These are phyloP conservation scores for Podospora appendiculata DNA, from an alignment of 495 filamentous ascomycete genomes.

Conservation along the genomic window DNA sequence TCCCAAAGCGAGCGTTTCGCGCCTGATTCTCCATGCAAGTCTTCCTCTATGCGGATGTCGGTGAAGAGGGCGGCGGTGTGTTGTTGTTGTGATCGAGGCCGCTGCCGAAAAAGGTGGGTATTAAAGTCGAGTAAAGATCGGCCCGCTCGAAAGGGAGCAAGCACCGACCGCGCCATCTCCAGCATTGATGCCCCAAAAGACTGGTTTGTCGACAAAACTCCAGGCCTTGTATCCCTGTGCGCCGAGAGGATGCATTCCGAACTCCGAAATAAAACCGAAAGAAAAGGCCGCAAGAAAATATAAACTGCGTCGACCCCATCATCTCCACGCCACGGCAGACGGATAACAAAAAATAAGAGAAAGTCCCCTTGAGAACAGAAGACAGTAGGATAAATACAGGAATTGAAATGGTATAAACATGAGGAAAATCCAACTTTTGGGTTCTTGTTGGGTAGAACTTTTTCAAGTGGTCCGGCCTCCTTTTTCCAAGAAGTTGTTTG, in stretches of 20 bases:
- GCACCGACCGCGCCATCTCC: not conserved
- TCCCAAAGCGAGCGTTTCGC: not conserved
- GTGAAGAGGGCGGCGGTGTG: not conserved
- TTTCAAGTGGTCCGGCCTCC: not conserved
- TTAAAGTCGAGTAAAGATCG: not conserved
- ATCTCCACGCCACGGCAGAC: not conserved
- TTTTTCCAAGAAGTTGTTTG: not conserved
- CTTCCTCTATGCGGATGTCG: not conserved
- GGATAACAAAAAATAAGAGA: not conserved
- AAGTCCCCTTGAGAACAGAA: not conserved
- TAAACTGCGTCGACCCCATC: not conserved
- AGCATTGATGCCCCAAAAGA: not conserved
- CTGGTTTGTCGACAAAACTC: not conserved
- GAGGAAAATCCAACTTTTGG: not conserved
- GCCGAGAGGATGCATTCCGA: slow-evolving; percentile 3
- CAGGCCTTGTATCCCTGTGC: slow-evolving; percentile 1
- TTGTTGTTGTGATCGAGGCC: not conserved
- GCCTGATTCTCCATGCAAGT: not conserved
- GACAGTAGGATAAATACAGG: not conserved
- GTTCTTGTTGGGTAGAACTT: not conserved
- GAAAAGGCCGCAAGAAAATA: not conserved
- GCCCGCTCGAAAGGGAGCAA: too few relatives aligned
- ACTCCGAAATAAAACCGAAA: not conserved
- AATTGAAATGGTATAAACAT: not conserved
- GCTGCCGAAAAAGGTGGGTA: not conserved